These are phyloP conservation scores for Cerioporus squamosus DNA, from an alignment of 1,284 basidiomycete genomes.

Conservation along the genomic window DNA sequence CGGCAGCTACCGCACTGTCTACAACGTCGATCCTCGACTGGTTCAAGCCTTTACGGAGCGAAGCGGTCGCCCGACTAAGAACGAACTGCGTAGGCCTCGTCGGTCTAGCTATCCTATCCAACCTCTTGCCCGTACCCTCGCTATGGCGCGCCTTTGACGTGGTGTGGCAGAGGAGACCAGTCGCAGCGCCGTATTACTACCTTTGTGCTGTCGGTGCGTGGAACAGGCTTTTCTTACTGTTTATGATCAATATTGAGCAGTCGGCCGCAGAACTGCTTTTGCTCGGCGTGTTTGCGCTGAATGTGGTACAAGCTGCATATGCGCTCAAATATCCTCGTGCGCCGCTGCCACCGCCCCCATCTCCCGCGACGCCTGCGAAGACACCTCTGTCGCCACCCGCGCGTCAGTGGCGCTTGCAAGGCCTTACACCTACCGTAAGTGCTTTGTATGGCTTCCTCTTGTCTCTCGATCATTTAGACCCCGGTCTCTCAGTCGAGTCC, in stretches of 20 bases:
- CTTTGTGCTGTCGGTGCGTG: conserved; percentile 32
- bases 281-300: conserved; percentile 48
- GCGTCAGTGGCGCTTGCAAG: conserved; percentile 39
- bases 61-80: conserved; percentile 58
- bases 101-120: conserved; percentile 49
- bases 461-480: background rate
- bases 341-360: conserved; percentile 43
- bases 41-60: conserved; percentile 58
- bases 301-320: conserved; percentile 53
- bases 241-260: background rate
- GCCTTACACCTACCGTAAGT: conserved; percentile 53
- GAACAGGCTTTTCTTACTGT: background rate
- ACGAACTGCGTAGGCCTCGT: conserved; percentile 51
- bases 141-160: conserved; percentile 42
- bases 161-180: conserved; percentile 29
- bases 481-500: conserved; percentile 47
- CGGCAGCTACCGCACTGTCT: conserved; percentile 3
- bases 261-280: conserved; percentile 45
- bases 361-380: conserved; percentile 40
- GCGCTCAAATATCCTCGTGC: conserved; percentile 58
- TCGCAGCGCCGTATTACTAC: conserved; percentile 20
- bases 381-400: conserved; percentile 41
- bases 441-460: background rate
- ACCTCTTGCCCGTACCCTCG: conserved; percentile 57
- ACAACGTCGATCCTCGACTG: conserved; percentile 32